Conservation (phyloP, 2,329 filamentous ascomycete genomes). For the Fusarium sp. region DNA sequence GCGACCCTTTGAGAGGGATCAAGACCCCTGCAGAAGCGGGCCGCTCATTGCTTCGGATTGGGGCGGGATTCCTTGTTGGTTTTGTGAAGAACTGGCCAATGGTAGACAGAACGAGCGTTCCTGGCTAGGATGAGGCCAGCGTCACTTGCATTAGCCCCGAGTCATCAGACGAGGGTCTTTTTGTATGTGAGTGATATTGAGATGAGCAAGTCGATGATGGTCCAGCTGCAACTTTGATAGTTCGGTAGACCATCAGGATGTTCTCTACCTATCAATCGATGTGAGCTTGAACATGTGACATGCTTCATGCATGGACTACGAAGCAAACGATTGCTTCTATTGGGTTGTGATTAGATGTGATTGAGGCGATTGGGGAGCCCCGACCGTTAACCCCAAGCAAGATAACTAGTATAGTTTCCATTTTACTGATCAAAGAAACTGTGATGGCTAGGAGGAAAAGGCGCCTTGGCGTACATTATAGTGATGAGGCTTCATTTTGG, state of each 20-base stretch:
- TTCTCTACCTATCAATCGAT: neutral
- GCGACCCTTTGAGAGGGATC: conserved; percentile 23
- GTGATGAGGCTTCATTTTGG: conserved; percentile 12
- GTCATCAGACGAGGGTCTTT: conserved; percentile 31
- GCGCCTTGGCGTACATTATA: conserved; percentile 3
- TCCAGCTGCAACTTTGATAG: neutral
- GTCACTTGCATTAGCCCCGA: conserved; percentile 42
- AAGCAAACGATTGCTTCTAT: neutral
- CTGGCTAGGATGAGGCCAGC: conserved; percentile 40
- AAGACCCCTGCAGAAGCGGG: conserved; percentile 41
- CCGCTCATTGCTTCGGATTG: conserved; percentile 37
- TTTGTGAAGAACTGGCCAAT: conserved; percentile 37
- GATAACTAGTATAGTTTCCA: neutral
- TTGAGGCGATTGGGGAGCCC: conserved; percentile 4
- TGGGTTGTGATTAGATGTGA: conserved; percentile 9
- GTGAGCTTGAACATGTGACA: neutral
- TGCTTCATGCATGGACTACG: conserved; percentile 15
- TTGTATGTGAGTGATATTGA: conserved; percentile 10
- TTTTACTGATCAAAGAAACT: neutral
- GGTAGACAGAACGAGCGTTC: conserved; percentile 15
- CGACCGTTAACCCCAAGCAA: neutral
- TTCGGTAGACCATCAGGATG: neutral
- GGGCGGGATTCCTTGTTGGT: conserved; percentile 26
- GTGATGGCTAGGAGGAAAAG: neutral
- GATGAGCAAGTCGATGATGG: neutral